These are phyloP conservation scores for Cyclanthera cordifolia DNA, from an alignment of 306 rosid species.

Conservation along the genomic window DNA sequence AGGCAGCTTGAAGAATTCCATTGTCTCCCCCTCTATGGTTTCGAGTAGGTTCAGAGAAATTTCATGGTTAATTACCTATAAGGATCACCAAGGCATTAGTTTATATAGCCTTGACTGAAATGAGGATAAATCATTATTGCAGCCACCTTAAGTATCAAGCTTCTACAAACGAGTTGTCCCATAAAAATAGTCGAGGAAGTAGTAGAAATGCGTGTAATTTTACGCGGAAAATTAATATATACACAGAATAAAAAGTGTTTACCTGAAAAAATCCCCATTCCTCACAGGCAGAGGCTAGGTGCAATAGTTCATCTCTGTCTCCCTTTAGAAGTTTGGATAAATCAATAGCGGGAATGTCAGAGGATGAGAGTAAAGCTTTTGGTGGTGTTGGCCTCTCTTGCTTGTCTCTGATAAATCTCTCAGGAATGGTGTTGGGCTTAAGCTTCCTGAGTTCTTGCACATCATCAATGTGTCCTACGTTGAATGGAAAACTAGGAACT, in stretches of 20 bases:
- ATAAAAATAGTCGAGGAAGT: too few species aligned
- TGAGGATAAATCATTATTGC: neutral
- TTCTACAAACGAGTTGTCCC: too few species aligned
- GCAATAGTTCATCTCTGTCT: constrained; percentile 37
- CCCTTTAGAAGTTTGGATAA: constrained; percentile 48
- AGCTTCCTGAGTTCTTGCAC: constrained; percentile 80
- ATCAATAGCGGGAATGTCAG: constrained; percentile 61
- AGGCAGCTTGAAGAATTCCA: constrained; percentile 83
- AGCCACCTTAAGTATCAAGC: too few species aligned
- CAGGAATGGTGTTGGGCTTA: constrained; percentile 54
- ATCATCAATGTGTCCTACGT: constrained; percentile 80
- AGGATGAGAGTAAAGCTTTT: constrained; percentile 19
- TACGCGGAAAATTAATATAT: too few species aligned
- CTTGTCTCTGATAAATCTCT: constrained; percentile 71
- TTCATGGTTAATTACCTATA: constrained; percentile 71
- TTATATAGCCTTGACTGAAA: neutral
- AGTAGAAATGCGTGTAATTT: too few species aligned
- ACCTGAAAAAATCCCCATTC: constrained; percentile 99
- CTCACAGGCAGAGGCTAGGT: constrained; percentile 59
- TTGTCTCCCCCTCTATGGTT: constrained; percentile 48
- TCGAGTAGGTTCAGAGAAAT: constrained; percentile 52
- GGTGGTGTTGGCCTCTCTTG: constrained; percentile 54
- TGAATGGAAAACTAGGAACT: constrained; percentile 33
- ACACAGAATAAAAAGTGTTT: neutral
- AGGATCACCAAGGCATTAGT: constrained; percentile 16